Base-by-base conservation (phyloP, 371 early-diverging fungal species). In the Batrachochytrium dendrobatidis region DNA sequence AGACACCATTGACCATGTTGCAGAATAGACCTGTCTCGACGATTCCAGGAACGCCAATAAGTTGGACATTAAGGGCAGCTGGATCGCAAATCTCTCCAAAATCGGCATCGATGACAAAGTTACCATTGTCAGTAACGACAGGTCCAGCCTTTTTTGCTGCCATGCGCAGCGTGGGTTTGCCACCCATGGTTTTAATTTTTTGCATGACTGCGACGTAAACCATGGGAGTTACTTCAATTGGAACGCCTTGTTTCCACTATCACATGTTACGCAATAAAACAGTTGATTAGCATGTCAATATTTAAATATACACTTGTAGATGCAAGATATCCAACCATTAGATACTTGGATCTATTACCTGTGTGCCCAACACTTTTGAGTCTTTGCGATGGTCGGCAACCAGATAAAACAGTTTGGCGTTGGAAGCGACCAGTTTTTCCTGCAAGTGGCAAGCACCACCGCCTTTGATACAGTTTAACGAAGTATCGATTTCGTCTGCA, bases 51-150 rank as follows among this genome's bases (percentile, higher is more conserved):
- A 92, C 69, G 61, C 74, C 60, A 60, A 85, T 88, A 53, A 94
- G 60, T 53, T 81, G 67, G 56, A 66, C 69, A 56, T 72, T 59
- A 7, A 72, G 56, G 10, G 51, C 63, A 12, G 43, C 58, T 22
- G 71, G 69, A 33, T 86, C 79, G 7, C 71, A 49, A 59, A 90
- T 85, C n/a, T 72, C 63, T 20, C 89, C 91, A 67, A 94, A 85
- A 20, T 87, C 75, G 2, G 83, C 88, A 72, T 95, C 95, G 32
- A 95, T 66, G n/a, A 93, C 75, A 64, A 94, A 84, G 72, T 92
- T 94, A n/a, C 94, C 93, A 61, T 91, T 90, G 68, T 95, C 95
- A 6, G 93, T 93, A 1, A 94, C 88, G 24, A 92, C 89, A 0
- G 95, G 95, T 5, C 95, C 95, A 0, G 95, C 95, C 72, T 95